Percentiles rank a stretch among this genome's conserved stretches.
These are phyloP conservation scores for Aspergillus puulaauensis DNA, from an alignment of 2,329 filamentous ascomycete genomes.

Conservation along the genomic window DNA sequence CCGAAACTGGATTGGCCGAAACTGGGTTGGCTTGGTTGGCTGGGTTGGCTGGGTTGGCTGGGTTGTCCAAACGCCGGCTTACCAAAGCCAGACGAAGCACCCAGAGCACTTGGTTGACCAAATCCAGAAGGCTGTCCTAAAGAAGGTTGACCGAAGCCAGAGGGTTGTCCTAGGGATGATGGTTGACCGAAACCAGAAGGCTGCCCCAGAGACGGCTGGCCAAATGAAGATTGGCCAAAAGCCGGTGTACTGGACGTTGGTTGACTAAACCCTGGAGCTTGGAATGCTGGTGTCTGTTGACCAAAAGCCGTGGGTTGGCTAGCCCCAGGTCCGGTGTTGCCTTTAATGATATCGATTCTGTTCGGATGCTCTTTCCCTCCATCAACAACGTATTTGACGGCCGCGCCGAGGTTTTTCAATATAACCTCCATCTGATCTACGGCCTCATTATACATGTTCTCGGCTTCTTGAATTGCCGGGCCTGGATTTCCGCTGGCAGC, in stretches of 20 bases:
- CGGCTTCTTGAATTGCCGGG: constrained; percentile 52
- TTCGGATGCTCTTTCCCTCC: constrained; percentile 73
- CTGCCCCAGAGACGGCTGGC: constrained; percentile 25
- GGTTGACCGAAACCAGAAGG: constrained; percentile 18
- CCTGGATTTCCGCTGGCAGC: constrained; percentile 60
- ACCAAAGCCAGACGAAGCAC: constrained; percentile 24
- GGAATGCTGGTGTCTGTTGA: constrained; percentile 35
- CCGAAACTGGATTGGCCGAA: constrained; percentile 37
- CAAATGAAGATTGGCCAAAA: constrained; percentile 25
- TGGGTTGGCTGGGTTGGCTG: constrained; percentile 34
- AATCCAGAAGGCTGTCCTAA: constrained; percentile 23
- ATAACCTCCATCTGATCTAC: constrained; percentile 72
- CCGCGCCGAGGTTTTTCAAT: constrained; percentile 67
- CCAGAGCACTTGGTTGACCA: constrained; percentile 16
- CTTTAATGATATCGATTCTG: constrained; percentile 56
- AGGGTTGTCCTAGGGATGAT: constrained; percentile 18
- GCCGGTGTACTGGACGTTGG: constrained; percentile 18
- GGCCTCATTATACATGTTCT: constrained; percentile 62
- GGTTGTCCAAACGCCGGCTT: constrained; percentile 45
- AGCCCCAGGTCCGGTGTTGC: constrained; percentile 25
- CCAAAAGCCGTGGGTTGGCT: constrained; percentile 25
- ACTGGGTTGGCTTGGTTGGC: constrained; percentile 25
- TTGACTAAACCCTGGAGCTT: constrained; percentile 27
- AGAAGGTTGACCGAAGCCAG: constrained; percentile 29
- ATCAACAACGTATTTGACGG: constrained; percentile 67